Evolutionary conservation across 768 basidiomycete genomes (phyloP).

Genomic region (Russula foetens): DNA sequence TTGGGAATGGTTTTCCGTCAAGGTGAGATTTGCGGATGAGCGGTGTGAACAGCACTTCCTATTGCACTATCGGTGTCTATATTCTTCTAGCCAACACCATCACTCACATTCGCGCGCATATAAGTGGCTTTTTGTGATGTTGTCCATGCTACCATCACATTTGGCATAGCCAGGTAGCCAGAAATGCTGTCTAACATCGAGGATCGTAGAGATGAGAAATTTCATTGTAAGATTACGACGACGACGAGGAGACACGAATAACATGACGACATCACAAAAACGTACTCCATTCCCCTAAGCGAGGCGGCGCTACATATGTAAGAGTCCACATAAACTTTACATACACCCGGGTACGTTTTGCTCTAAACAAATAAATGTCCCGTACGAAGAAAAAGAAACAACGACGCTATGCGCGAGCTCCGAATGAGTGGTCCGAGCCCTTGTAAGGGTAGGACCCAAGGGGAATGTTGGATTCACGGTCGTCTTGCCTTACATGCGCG

Average conservation of each 20-base stretch:
- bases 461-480: neutral
- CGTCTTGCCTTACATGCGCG: neutral
- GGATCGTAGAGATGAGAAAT: neutral
- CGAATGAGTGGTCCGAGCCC: slow-evolving; percentile 1
- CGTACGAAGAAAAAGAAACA: neutral
- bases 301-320: neutral
- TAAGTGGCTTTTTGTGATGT: no score
- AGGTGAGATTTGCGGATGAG: no score
- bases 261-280: no score
- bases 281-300: neutral
- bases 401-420: neutral
- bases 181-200: no score
- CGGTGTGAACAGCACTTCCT: no score
- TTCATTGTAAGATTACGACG: neutral
- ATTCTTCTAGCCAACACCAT: no score
- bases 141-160: no score
- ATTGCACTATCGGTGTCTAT: no score
- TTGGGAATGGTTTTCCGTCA: no score
- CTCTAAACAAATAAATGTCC: neutral
- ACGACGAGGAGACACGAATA: neutral
- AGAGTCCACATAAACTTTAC: neutral
- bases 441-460: slow-evolving; percentile 10
- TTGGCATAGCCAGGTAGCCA: no score
- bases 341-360: neutral
- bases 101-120: no score